Evolutionary conservation across 2,329 filamentous ascomycete genomes (phyloP), one percentile per base, ranked within the genome.

Genomic region (Neonectria sp.): DNA sequence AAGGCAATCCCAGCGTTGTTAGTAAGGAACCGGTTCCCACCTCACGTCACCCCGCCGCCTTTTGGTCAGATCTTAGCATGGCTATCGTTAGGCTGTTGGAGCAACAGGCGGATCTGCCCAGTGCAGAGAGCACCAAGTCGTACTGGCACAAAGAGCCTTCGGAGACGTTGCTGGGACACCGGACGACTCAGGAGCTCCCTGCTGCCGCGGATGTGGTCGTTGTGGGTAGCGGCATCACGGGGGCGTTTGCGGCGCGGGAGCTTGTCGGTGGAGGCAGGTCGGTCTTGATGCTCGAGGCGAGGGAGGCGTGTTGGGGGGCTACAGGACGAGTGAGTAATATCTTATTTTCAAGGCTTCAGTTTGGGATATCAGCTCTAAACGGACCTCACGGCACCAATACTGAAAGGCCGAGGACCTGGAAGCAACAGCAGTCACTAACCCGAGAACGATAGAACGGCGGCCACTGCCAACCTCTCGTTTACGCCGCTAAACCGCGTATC

Each of bases 301-400:
- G 93, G 73, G 93, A 95, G 82, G 92, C 91, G 4, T 95, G 93
- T 76, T 95, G 89, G 88, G 93, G 93, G 21, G 93, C 93, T n/a
- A 95, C 93, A 1, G 93, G 93, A n/a, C 83, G 93, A 76, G 91
- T 93, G 76, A 85, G 89, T 84, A 85, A 89, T 84, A 6, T 24
- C 24, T 13, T 43, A 12, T 53, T 55, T 65, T 58, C 4, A 40
- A 40, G 37, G 15, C 17, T n/a, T 40, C 6, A 6, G 37, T 15
- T 40, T 40, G 37, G n/a, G 37, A 40, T 17, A 3, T n/a, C 15
- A 6, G 37, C n/a, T n/a, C 15, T n/a, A 15, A 40, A 40, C 15
- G 8, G 37, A n/a, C 3, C 8, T 17, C 37, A 40, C 37, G 2
- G 2, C 15, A 1, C 27, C n/a, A 24, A 35, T n/a, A 24, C n/a